A percentile compares a stretch with the other conserved stretches of the same genome.
These are phyloP conservation scores for Oemleria cerasiformis DNA, from an alignment of 306 rosid species.

Conservation along the genomic window DNA sequence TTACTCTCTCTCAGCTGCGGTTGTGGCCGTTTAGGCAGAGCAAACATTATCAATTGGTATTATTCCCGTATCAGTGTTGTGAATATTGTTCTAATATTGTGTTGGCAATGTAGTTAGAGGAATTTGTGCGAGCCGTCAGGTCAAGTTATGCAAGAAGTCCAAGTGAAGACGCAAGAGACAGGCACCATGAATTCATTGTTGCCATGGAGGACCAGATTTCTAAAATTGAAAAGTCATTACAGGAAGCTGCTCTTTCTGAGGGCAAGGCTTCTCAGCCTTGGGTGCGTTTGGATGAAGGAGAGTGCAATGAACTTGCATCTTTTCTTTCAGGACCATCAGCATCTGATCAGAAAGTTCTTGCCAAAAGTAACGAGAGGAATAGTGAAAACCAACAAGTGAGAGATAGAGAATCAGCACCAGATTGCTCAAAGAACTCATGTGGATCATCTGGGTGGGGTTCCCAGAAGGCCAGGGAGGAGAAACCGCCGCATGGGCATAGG, in stretches of 20 bases:
- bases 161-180: constrained; percentile 52
- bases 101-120: constrained; percentile 72
- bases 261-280: constrained; percentile 61
- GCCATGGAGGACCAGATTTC: constrained; percentile 62
- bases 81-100: constrained; percentile 25
- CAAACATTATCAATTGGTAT: neutral
- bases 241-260: constrained; percentile 45
- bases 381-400: constrained; percentile 32
- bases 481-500: constrained; percentile 65
- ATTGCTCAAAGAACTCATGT: constrained; percentile 29
- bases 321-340: constrained; percentile 66
- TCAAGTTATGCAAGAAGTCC: constrained; percentile 60
- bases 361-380: constrained; percentile 25
- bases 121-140: constrained; percentile 66
- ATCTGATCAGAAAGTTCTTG: constrained; percentile 20
- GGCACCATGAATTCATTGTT: constrained; percentile 66
- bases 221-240: constrained; percentile 50
- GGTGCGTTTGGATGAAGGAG: constrained; percentile 81
- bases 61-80: constrained; percentile 5
- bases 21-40: neutral
- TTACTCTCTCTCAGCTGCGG: neutral
- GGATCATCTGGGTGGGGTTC: constrained; percentile 41
- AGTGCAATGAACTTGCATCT: constrained; percentile 68
- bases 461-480: constrained; percentile 36
- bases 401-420: constrained; percentile 29